Evolutionary conservation across 345 rosid species (phyloP).

Genomic region (Salix suchowensis): DNA sequence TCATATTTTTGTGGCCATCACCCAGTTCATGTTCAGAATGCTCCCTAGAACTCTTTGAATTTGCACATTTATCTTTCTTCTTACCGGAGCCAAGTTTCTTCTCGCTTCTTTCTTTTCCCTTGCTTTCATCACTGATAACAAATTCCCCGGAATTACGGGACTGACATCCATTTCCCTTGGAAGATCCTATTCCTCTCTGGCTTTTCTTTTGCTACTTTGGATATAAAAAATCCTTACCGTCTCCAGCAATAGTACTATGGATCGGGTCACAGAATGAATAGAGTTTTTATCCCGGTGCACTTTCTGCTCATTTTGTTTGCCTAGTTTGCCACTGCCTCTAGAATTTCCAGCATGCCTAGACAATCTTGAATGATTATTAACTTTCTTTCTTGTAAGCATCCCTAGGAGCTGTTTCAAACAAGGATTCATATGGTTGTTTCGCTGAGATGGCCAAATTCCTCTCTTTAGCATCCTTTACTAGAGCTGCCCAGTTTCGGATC

Average conservation of each 20-base stretch:
- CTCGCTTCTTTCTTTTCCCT: slow-evolving; percentile 24
- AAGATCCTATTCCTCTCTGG: slow-evolving; percentile 21
- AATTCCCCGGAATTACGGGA: slow-evolving; percentile 10
- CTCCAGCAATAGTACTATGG: slow-evolving; percentile 18
- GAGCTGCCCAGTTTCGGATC: slow-evolving; percentile 76
- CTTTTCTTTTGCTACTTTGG: slow-evolving; percentile 28
- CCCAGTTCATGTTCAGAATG: slow-evolving; percentile 20
- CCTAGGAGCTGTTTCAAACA: slow-evolving; percentile 31
- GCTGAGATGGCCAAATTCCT: slow-evolving; percentile 60
- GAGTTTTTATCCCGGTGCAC: slow-evolving; percentile 22
- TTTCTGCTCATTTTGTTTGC: slow-evolving; percentile 27
- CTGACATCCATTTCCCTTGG: slow-evolving; percentile 20
- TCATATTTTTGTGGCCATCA: slow-evolving; percentile 13
- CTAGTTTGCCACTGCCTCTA: slow-evolving; percentile 15
- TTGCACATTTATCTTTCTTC: slow-evolving; percentile 19
- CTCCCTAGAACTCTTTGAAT: slow-evolving; percentile 6
- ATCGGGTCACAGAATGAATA: neutral
- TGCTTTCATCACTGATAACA: slow-evolving; percentile 20
- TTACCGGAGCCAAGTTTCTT: slow-evolving; percentile 18
- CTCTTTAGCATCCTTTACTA: slow-evolving; percentile 76
- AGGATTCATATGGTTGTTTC: slow-evolving; percentile 50
- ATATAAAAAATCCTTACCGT: slow-evolving; percentile 19
- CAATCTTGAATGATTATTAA: slow-evolving; percentile 16
- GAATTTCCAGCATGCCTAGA: slow-evolving; percentile 23
- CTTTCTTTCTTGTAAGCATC: slow-evolving; percentile 20